A percentile compares a stretch with the other conserved stretches of the same genome.
phyloP scores from a whole-genome alignment of 306 rosid genomes.

The Cucurbita argyrosperma region DNA sequence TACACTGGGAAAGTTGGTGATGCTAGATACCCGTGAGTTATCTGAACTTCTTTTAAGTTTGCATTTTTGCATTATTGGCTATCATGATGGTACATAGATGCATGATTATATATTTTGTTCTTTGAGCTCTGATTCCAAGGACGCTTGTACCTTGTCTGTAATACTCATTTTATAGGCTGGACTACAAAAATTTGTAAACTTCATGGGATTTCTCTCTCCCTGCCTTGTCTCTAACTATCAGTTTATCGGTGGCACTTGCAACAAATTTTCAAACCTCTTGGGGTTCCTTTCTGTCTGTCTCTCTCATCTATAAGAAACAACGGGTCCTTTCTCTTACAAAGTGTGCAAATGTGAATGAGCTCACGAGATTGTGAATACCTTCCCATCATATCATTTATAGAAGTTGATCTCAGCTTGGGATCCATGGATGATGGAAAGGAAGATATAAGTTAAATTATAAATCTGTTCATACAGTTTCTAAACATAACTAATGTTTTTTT shows the following conservation, averaged over 20 bases:
- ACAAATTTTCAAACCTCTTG: background rate
- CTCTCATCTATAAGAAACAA: background rate
- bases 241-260: background rate
- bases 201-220: background rate
- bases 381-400: background rate
- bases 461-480: background rate
- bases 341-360: background rate
- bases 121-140: background rate
- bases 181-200: background rate
- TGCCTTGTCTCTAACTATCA: background rate
- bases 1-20: conserved; percentile 96
- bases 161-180: background rate
- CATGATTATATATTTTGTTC: background rate
- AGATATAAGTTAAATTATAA: background rate
- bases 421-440: background rate
- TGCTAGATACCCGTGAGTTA: conserved; percentile 95
- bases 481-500: conserved; percentile 14
- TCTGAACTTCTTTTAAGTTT: background rate
- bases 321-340: background rate
- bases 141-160: background rate
- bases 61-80: background rate
- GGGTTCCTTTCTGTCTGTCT: background rate
- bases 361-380: background rate
- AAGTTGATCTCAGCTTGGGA: background rate
- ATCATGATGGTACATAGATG: background rate